Percentiles rank a stretch among this genome's conserved stretches.
Conservation (phyloP, 257 asterid species). For the Pogostemon cablin region DNA sequence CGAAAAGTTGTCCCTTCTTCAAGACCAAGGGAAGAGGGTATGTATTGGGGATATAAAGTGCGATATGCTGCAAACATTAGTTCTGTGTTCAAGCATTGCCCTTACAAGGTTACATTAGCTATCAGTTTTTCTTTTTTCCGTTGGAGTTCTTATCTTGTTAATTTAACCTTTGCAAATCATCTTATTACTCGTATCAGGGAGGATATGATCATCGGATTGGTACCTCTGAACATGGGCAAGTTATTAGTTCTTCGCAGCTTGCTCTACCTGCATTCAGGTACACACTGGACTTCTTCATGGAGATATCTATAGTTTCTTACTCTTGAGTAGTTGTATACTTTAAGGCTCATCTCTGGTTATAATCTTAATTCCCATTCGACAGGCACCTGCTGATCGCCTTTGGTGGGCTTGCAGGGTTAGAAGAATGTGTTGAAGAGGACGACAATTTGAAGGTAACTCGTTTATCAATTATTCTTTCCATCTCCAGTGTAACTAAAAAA, state of each 20-base stretch:
- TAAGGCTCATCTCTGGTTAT: background rate
- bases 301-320: background rate
- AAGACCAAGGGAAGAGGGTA: conserved; percentile 77
- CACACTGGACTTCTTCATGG: background rate
- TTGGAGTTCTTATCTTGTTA: background rate
- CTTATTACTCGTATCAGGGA: conserved; percentile 46
- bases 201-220: conserved; percentile 91
- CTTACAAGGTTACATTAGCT: conserved; percentile 56
- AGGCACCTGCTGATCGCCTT: conserved; percentile 96
- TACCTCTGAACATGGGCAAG: conserved; percentile 87
- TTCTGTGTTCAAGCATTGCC: conserved; percentile 76
- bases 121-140: background rate
- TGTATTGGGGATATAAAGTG: conserved; percentile 94
- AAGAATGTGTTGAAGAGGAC: conserved; percentile 91
- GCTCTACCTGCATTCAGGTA: conserved; percentile 80
- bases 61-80: conserved; percentile 90
- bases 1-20: conserved; percentile 79
- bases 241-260: conserved; percentile 68
- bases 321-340: background rate
- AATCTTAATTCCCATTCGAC: background rate
- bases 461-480: background rate
- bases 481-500: background rate
- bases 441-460: conserved; percentile 61
- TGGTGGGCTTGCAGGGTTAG: conserved; percentile 98
- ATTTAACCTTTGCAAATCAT: background rate